Evolutionary conservation across 75 land plant species (phyloP), one percentile per base, ranked within the genome.

Genomic region (Ceratopteris richardii): DNA sequence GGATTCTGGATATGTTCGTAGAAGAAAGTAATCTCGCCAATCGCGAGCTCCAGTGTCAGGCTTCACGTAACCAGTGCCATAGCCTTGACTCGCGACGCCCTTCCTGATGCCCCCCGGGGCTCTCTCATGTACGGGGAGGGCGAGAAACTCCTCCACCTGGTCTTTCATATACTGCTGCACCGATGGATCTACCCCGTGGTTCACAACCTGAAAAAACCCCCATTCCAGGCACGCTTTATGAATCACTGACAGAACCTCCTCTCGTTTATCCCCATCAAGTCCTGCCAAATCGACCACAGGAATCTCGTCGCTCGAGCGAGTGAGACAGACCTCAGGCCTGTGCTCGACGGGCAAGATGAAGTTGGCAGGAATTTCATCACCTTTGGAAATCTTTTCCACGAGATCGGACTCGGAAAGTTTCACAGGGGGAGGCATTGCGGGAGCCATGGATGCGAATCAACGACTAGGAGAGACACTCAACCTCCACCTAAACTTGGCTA

Each of bases 41-140:
- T n/a, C n/a, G n/a, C n/a, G n/a, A n/a, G n/a, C n/a, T n/a, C n/a
- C n/a, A n/a, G n/a, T n/a, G n/a, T n/a, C n/a, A n/a, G n/a, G n/a
- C n/a, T n/a, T n/a, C n/a, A n/a, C n/a, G n/a, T n/a, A n/a, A n/a
- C n/a, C n/a, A n/a, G n/a, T n/a, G n/a, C n/a, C n/a, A n/a, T n/a
- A n/a, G n/a, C n/a, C n/a, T n/a, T n/a, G n/a, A n/a, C 51, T 48
- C 9, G 51, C 51, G 19, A 48, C 51, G 11, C 51, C 51, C 18
- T 48, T 48, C 19, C 20, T 11, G 20, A 48, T 48, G 51, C 51
- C 51, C 21, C 51, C 51, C 6, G 51, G 51, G 20, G 51, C 20
- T 14, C 51, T 14, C 51, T 48, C 51, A 4, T 6, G 6, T 6
- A 48, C 51, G 51, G 51, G 51, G 19, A 48, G 51, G 19, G 51